Conservation (phyloP, 345 rosid species). For the Pistacia integerrima region DNA sequence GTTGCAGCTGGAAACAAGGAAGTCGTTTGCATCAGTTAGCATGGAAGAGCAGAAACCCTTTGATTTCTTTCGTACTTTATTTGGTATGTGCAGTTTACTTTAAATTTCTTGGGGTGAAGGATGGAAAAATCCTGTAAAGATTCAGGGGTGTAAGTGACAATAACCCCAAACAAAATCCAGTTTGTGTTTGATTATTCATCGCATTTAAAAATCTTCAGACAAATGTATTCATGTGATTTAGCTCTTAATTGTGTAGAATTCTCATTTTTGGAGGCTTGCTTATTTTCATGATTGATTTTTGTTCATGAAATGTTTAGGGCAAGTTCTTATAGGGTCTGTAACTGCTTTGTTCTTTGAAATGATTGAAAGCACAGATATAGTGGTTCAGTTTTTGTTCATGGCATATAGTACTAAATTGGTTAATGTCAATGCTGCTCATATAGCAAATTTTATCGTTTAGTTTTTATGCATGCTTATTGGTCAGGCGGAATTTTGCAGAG, state of each 20-base stretch:
- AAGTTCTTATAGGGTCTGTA: neutral
- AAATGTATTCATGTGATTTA: neutral
- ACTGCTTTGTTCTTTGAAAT: neutral
- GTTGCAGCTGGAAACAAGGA: slow-evolving; percentile 42
- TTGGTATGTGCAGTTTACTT: slow-evolving; percentile 41
- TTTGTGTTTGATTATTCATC: no score
- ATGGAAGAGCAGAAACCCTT: slow-evolving; percentile 61
- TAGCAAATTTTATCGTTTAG: neutral
- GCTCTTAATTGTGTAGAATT: neutral
- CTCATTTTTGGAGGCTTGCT: neutral
- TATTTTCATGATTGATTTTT: neutral
- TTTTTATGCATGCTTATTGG: slow-evolving; percentile 15
- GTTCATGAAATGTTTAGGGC: neutral
- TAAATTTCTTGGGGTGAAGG: neutral
- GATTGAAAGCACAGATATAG: neutral
- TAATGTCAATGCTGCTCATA: neutral
- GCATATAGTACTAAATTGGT: neutral
- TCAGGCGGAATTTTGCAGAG: slow-evolving; percentile 51
- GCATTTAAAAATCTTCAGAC: no score
- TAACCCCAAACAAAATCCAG: no score
- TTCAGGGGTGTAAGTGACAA: no score
- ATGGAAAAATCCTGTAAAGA: neutral
- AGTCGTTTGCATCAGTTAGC: slow-evolving; percentile 65
- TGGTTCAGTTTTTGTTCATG: neutral
- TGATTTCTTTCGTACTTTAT: slow-evolving; percentile 66